A percentile compares a stretch with the other conserved stretches of the same genome.
phyloP scores from a whole-genome alignment of 176 grass and related monocot genomes.

The Carex littledalei region DNA sequence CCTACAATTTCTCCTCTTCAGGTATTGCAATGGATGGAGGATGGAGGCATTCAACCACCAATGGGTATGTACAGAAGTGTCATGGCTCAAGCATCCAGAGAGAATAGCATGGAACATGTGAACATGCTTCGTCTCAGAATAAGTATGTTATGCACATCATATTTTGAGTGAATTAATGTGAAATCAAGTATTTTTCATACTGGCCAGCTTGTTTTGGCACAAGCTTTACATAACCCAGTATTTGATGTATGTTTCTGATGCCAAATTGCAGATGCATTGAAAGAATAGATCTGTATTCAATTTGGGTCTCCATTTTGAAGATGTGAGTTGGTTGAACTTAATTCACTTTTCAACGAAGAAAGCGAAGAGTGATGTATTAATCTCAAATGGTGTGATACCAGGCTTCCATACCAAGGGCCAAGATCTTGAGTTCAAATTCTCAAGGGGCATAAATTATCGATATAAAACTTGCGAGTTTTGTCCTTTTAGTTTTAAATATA shows the following conservation, averaged over 20 bases:
- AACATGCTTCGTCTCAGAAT: constrained; percentile 71
- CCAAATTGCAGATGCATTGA: constrained; percentile 13
- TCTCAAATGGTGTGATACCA: not conserved
- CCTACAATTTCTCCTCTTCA: constrained; percentile 22
- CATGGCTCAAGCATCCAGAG: constrained; percentile 72
- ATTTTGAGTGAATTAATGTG: not conserved
- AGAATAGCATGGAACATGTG: constrained; percentile 65
- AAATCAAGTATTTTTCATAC: not conserved
- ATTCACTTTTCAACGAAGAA: not conserved
- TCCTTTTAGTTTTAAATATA: not conserved
- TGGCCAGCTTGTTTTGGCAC: not conserved
- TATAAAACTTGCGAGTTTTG: not conserved
- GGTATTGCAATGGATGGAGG: constrained; percentile 98
- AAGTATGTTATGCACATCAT: constrained; percentile 34
- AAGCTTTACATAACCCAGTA: not conserved
- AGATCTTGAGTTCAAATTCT: not conserved
- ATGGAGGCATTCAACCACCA: constrained; percentile 62
- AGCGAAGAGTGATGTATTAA: not conserved
- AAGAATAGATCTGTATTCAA: not conserved
- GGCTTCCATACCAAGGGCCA: not conserved
- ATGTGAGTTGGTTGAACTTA: not conserved
- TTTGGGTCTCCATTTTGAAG: not conserved
- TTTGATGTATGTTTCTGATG: not conserved
- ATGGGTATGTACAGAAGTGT: constrained; percentile 64
- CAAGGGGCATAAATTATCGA: not conserved